Percentiles rank a stretch among this genome's conserved stretches.
Evolutionary conservation across 108 stramenopile genomes (phyloP).

Genomic region (Discostella pseudostelligera): DNA sequence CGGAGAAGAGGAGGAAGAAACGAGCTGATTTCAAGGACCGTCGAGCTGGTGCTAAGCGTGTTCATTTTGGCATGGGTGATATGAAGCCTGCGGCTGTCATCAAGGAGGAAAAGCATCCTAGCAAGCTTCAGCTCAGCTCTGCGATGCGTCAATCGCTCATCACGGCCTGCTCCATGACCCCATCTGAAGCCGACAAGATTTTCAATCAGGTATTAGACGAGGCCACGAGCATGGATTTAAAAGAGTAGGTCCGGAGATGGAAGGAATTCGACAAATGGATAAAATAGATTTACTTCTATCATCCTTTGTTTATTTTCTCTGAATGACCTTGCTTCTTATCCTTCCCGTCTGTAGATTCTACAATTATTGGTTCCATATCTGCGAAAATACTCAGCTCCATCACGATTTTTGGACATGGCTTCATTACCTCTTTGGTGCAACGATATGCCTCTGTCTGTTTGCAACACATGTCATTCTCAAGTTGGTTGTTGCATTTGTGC

Average conservation of each 20-base stretch:
- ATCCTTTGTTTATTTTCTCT: neutral
- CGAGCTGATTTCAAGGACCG: neutral
- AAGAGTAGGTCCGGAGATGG: constrained; percentile 6
- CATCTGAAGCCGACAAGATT: neutral
- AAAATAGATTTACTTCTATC: neutral
- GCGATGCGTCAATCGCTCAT: neutral
- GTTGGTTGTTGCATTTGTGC: neutral
- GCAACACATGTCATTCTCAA: neutral
- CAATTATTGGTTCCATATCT: neutral
- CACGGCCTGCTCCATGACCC: neutral
- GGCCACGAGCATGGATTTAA: neutral
- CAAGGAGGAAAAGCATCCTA: neutral
- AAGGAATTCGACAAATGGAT: constrained; percentile 1
- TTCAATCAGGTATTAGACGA: neutral
- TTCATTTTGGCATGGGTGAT: neutral
- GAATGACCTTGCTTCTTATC: neutral
- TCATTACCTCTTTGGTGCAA: neutral
- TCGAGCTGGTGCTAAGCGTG: neutral
- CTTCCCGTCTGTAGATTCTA: neutral
- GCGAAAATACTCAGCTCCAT: neutral
- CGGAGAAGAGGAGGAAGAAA: neutral
- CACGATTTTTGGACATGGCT: neutral
- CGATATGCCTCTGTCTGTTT: too few relatives aligned
- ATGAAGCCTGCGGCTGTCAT: neutral
- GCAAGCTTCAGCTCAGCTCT: constrained; percentile 2